Evolutionary conservation across 306 rosid genomes (phyloP).

Genomic region (Abrus precatorius): DNA sequence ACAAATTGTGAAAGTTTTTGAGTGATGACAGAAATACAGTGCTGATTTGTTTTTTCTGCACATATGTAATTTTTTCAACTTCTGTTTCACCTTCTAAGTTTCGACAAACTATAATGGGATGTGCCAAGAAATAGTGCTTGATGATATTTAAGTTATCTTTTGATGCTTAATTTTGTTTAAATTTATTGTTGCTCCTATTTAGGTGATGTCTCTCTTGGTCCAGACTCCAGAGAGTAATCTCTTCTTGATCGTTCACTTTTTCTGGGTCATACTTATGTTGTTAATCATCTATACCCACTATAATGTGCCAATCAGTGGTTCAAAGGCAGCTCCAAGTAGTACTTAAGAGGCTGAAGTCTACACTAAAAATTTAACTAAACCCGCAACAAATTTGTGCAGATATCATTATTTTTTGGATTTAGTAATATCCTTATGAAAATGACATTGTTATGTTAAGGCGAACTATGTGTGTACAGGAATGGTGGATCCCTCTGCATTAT

Average conservation of each 20-base stretch:
- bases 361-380: background rate
- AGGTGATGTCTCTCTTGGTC: background rate
- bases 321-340: background rate
- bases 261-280: background rate
- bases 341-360: slow-evolving; percentile 4
- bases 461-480: background rate
- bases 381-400: background rate
- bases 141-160: slow-evolving; percentile 19
- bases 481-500: background rate
- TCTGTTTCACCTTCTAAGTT: slow-evolving; percentile 37
- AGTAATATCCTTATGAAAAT: background rate
- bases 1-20: slow-evolving; percentile 51
- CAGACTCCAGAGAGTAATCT: background rate
- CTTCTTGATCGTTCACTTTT: slow-evolving; percentile 8
- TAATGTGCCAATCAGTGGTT: slow-evolving; percentile 10
- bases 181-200: slow-evolving; percentile 17
- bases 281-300: background rate
- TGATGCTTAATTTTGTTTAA: slow-evolving; percentile 26
- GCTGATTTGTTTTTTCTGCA: slow-evolving; percentile 50
- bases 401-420: slow-evolving; percentile 7
- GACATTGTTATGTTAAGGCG: background rate
- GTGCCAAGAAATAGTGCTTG: slow-evolving; percentile 38
- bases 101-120: slow-evolving; percentile 33
- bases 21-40: slow-evolving; percentile 52
- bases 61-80: slow-evolving; percentile 38